Conservation (phyloP, 441 rosid genomes). For the Pelargonium myrrhifolium region DNA sequence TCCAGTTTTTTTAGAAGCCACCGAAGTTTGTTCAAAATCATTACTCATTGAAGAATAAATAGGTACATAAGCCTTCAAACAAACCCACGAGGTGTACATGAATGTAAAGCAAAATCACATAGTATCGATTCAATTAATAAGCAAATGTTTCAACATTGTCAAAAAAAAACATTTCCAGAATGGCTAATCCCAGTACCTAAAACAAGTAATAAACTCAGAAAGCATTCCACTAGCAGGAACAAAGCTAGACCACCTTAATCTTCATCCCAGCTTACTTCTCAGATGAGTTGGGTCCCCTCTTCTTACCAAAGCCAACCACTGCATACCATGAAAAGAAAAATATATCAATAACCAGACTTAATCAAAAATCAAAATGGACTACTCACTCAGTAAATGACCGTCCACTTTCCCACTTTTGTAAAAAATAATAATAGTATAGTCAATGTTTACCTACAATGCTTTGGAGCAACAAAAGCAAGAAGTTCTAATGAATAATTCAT, state of each 20-base stretch:
- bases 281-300: not conserved
- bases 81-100: no score
- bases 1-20: no score
- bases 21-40: no score
- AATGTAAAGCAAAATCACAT: not conserved
- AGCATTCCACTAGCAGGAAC: not conserved
- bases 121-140: not conserved
- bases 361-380: not conserved
- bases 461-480: no score
- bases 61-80: no score
- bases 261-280: not conserved
- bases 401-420: no score
- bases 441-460: no score
- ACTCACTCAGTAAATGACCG: not conserved
- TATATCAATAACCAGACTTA: not conserved
- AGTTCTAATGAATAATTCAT: no score
- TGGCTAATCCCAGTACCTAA: not conserved
- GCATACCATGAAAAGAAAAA: not conserved
- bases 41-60: no score
- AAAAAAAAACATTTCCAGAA: not conserved
- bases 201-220: not conserved
- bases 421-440: no score
- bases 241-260: not conserved
- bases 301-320: conserved; percentile 4
- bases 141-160: not conserved